Conservation (phyloP, 169 alveolate species). For the Theileria parva region DNA sequence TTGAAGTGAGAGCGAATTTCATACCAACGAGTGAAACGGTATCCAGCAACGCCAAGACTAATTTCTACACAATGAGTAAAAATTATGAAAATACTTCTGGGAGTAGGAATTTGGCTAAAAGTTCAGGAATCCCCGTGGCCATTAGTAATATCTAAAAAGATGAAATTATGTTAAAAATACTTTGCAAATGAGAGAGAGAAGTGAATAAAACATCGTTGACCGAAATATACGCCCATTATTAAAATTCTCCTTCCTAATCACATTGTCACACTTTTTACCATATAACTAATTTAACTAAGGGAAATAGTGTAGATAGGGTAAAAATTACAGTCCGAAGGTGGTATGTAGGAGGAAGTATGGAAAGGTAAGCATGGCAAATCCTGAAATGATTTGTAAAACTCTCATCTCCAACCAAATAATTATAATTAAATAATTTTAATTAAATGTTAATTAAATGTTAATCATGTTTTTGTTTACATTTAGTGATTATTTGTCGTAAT, state of each 20-base stretch:
- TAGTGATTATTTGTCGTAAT: no score
- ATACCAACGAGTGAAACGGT: constrained; percentile 30
- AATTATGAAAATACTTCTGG: constrained; percentile 28
- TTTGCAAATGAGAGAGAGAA: constrained; percentile 31
- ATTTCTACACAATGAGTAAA: constrained; percentile 13
- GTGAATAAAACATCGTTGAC: constrained; percentile 39
- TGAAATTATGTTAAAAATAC: neutral
- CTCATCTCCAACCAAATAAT: constrained; percentile 34
- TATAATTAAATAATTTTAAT: no score
- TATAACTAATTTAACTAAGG: neutral
- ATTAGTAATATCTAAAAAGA: constrained; percentile 30
- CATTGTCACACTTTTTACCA: neutral
- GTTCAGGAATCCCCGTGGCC: constrained; percentile 60
- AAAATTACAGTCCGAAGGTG: constrained; percentile 41
- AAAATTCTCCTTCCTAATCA: constrained; percentile 45
- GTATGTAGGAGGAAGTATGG: constrained; percentile 55
- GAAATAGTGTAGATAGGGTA: neutral
- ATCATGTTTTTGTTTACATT: no score
- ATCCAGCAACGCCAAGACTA: constrained; percentile 48
- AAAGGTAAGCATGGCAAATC: constrained; percentile 34
- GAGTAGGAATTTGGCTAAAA: constrained; percentile 30
- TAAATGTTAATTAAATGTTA: no score
- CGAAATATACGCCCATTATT: constrained; percentile 31
- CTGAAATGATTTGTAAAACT: constrained; percentile 48
- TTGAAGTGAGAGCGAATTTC: constrained; percentile 27